Conservation (phyloP, 1,284 basidiomycete species). For the Boletellus dicymbophilus region DNA sequence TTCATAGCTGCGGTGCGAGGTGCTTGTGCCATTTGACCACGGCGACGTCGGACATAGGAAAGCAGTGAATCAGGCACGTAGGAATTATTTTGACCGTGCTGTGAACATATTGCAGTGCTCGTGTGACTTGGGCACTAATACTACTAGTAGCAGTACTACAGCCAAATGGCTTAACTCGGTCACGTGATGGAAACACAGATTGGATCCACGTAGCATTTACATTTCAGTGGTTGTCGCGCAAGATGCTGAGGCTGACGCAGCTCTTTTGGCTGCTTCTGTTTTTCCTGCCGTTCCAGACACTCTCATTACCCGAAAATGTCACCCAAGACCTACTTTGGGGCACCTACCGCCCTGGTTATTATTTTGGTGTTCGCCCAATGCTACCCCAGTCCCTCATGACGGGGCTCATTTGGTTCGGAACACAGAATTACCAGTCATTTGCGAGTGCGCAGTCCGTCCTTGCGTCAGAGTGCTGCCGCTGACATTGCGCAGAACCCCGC, state of each 20-base stretch:
- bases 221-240: not conserved
- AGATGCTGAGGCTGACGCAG: conserved; percentile 14
- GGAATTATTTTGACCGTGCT: too few species aligned
- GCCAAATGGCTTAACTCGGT: too few species aligned
- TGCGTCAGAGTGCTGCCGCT: conserved; percentile 1
- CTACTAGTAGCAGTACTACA: too few species aligned
- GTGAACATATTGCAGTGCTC: too few species aligned
- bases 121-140: too few species aligned
- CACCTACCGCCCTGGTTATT: conserved; percentile 87
- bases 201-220: too few species aligned
- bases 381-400: conserved; percentile 87
- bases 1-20: too few species aligned
- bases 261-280: conserved; percentile 33
- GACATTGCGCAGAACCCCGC: conserved; percentile 57
- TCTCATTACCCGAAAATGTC: conserved; percentile 33
- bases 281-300: conserved; percentile 17
- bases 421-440: conserved; percentile 76
- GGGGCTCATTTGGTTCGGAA: conserved; percentile 91
- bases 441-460: conserved; percentile 46
- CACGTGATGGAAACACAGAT: conserved; percentile 9
- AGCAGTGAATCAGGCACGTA: too few species aligned
- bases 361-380: conserved; percentile 88
- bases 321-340: conserved; percentile 86
- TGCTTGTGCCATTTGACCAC: not conserved
- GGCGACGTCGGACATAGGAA: not conserved